A percentile compares a stretch with the other conserved stretches of the same genome.
These are phyloP conservation scores for Populus davidiana DNA, from an alignment of 345 rosid genomes.

Conservation along the genomic window DNA sequence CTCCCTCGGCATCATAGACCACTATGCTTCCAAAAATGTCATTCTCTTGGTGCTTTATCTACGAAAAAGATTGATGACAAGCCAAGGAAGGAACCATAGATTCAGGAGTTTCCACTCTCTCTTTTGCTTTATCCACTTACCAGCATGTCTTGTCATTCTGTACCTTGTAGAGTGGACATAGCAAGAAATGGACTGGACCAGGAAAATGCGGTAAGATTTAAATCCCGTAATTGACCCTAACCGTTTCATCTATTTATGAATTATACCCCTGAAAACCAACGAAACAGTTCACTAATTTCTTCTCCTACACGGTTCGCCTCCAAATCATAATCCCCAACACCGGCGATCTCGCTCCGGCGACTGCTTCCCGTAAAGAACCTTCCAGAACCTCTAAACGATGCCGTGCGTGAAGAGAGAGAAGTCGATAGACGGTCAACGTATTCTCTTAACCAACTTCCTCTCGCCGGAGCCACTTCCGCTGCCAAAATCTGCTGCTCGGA, in stretches of 20 bases:
- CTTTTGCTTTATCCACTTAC: not conserved
- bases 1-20: not conserved
- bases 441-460: constrained; percentile 80
- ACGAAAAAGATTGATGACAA: not conserved
- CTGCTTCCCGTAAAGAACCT: constrained; percentile 79
- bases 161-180: not conserved
- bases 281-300: constrained; percentile 84
- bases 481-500: constrained; percentile 43
- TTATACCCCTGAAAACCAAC: constrained; percentile 87
- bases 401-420: constrained; percentile 62
- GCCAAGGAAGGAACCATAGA: not conserved
- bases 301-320: constrained; percentile 67
- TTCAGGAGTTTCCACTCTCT: not conserved
- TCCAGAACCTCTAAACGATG: constrained; percentile 75
- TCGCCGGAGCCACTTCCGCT: constrained; percentile 49
- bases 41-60: not conserved
- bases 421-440: constrained; percentile 73
- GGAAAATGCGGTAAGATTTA: not conserved
- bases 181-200: constrained; percentile 10
- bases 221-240: not conserved
- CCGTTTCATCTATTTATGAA: not conserved
- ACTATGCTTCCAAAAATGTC: not conserved
- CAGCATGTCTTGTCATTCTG: too few species aligned
- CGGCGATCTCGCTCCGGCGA: constrained; percentile 55
- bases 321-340: constrained; percentile 52